Evolutionary conservation across 345 rosid genomes (phyloP).

Genomic region (Arabis alpina): DNA sequence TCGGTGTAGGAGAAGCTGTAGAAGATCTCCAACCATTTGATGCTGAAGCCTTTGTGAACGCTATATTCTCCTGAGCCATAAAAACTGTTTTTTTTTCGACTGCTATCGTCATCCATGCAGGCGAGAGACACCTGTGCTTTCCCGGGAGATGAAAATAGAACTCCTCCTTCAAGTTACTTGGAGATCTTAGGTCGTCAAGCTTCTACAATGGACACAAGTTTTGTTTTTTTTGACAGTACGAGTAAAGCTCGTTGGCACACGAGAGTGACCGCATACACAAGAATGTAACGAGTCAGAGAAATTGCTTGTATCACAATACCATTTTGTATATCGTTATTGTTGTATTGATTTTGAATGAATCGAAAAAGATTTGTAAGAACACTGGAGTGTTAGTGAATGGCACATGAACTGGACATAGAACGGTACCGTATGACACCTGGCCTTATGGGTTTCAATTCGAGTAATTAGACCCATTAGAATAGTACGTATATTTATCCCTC

Average conservation of each 20-base stretch:
- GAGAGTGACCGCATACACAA: conserved; percentile 24
- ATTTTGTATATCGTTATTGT: conserved; percentile 19
- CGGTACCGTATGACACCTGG: not conserved
- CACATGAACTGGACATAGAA: not conserved
- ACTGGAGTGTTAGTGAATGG: not conserved
- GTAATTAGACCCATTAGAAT: not conserved
- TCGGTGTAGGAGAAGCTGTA: conserved; percentile 91
- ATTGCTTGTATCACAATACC: not conserved
- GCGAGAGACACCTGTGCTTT: conserved; percentile 6
- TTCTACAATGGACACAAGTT: conserved; percentile 22
- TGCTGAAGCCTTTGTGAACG: conserved; percentile 80
- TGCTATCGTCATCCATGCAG: conserved; percentile 5
- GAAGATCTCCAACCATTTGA: conserved; percentile 97
- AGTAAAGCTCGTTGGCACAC: conserved; percentile 4
- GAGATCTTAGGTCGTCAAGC: conserved; percentile 11
- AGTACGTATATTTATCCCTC: too few species aligned
- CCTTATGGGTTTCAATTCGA: not conserved
- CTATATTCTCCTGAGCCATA: conserved; percentile 69
- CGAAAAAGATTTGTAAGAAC: not conserved
- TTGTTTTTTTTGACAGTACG: not conserved
- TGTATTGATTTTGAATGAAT: conserved; percentile 16
- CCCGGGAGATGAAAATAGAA: conserved; percentile 8
- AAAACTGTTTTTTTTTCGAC: not conserved
- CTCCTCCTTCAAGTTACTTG: conserved; percentile 27
- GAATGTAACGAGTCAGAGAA: not conserved